phyloP scores from a whole-genome alignment of 495 filamentous ascomycete species.

The Jackrogersella minutella region DNA sequence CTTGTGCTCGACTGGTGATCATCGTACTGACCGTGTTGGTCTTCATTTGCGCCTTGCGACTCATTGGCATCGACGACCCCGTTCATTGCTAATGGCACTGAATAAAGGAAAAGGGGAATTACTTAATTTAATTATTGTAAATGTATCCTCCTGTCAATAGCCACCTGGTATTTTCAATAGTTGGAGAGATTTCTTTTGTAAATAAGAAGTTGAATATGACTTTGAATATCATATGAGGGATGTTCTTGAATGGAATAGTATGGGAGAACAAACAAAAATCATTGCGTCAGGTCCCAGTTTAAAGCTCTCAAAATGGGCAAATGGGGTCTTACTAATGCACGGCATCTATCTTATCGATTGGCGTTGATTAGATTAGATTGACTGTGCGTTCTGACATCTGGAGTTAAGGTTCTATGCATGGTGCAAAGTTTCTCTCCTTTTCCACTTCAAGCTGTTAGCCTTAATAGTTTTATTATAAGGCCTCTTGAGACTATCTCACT shows the following conservation, averaged over 20 bases:
- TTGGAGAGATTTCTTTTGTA: neutral
- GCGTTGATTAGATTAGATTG: conserved; percentile 15
- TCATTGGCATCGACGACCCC: conserved; percentile 47
- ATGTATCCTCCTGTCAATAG: neutral
- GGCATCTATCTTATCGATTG: conserved; percentile 23
- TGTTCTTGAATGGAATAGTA: neutral
- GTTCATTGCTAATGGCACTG: conserved; percentile 19
- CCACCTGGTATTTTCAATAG: neutral
- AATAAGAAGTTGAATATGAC: neutral
- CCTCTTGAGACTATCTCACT: neutral
- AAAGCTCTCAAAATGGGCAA: neutral
- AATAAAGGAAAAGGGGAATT: neutral
- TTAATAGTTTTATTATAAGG: neutral
- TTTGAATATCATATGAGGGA: neutral
- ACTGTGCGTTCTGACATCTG: too few species aligned
- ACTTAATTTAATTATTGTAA: neutral
- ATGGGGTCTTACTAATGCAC: conserved; percentile 29
- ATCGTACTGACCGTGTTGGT: conserved; percentile 37
- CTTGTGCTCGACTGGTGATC: conserved; percentile 47
- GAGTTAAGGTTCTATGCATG: neutral
- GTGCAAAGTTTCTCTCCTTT: neutral
- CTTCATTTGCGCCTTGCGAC: conserved; percentile 38
- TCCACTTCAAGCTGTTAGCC: neutral
- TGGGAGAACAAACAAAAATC: neutral
- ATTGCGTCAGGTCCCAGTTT: conserved; percentile 29